Base-by-base conservation (phyloP, 352 stramenopile genomes). In the Phytophthora foliorum region DNA sequence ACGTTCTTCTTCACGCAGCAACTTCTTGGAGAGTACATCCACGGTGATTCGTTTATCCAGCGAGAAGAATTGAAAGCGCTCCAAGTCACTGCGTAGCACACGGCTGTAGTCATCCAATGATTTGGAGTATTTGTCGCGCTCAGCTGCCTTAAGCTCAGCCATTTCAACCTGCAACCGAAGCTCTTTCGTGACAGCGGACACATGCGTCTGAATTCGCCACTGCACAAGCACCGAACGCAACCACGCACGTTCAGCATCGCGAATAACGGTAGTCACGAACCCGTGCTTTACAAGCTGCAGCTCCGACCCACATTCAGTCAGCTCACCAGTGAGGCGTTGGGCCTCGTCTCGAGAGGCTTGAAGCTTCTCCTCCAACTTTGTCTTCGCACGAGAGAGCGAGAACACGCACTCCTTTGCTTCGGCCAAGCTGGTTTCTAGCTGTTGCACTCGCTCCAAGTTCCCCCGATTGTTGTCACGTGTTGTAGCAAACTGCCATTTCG, bases 401-500 rank as follows among this genome's bases (percentile, higher is more conserved):
- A 93, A 92, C 2, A 93, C 74, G 29, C 82, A 93, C 49, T 92
- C 86, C 53, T 93, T 93, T 5, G 86, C 84, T 48, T 92, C 81
- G 3, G 51, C 27, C 31, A 92, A 65, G 31, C 73, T 76, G 0
- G 39, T 55, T 36, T 88, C 77, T 2, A 62, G 56, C 25, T 78
- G 45, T 39, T 76, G 68, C 0, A 73, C 52, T 17, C 50, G 68
- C 36, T 79, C 69, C 13, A 72, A 61, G 31, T 74, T 67, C 2
- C 48, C 46, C 17, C 49, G 62, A 32, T 72, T 59, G 41, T 59
- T 63, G 11, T 80, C 63, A 17, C 69, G 67, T 22, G 72, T 74
- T 17, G 65, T 64, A 36, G 38, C 52, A 3, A 74, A 63, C 24
- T 72, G 71, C 76, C 76, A 84, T 55, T 75, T 79, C 4, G 53